Conservation (phyloP, 768 basidiomycete genomes). For the Leucosporidium creatinivorum region DNA sequence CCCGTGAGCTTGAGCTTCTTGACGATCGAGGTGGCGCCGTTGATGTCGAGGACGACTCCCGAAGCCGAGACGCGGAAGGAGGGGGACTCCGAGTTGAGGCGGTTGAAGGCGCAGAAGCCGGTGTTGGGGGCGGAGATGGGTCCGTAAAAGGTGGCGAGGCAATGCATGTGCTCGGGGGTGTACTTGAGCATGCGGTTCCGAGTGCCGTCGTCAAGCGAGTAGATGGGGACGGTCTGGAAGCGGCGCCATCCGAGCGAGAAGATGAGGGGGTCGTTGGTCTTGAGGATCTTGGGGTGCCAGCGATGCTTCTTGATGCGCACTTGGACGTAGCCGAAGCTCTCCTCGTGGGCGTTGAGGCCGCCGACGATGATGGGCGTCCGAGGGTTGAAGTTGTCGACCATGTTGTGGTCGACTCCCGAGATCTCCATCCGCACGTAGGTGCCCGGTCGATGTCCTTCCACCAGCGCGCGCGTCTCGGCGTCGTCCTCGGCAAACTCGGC, state of each 20-base stretch:
- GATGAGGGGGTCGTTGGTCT: conserved; percentile 94
- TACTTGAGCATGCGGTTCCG: conserved; percentile 99
- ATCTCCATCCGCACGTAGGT: conserved; percentile 90
- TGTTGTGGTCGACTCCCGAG: conserved; percentile 71
- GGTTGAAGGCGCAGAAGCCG: conserved; percentile 95
- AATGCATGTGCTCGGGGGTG: conserved; percentile 99
- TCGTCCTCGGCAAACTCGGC: conserved; percentile 79
- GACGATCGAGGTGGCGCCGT: conserved; percentile 86
- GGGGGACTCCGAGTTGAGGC: conserved; percentile 56
- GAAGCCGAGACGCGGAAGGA: conserved; percentile 88
- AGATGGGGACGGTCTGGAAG: conserved; percentile 90
- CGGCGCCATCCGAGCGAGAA: conserved; percentile 96
- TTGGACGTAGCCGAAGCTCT: conserved; percentile 86
- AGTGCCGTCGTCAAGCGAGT: conserved; percentile 86
- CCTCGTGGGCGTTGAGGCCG: conserved; percentile 80
- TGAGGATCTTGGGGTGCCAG: conserved; percentile 83
- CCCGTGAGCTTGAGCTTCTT: conserved; percentile 98
- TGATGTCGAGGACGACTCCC: conserved; percentile 88
- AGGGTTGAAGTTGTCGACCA: conserved; percentile 89
- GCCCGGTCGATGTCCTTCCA: conserved; percentile 87
- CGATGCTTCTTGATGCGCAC: conserved; percentile 93
- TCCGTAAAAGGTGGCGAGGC: conserved; percentile 94
- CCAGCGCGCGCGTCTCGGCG: conserved; percentile 64
- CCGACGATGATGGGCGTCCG: conserved; percentile 84
- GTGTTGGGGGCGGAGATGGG: conserved; percentile 87